Conservation (phyloP, 192 early-diverging fungal genomes). For the Podila verticillata region DNA sequence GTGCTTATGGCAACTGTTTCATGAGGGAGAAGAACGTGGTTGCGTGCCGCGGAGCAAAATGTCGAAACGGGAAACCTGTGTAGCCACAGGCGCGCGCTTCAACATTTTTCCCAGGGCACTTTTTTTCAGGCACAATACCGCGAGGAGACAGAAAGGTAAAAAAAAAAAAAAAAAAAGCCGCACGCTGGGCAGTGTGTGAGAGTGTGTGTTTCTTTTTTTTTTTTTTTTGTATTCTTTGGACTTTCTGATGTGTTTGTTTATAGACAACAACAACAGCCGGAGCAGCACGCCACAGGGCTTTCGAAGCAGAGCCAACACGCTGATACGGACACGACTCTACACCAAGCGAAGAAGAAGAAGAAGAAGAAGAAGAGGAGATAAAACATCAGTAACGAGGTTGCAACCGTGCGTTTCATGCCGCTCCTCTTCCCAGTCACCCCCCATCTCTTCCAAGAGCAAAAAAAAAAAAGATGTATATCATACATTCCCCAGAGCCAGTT, state of each 20-base stretch:
- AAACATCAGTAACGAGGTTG: neutral
- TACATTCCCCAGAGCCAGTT: slow-evolving; percentile 40
- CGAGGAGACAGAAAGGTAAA: neutral
- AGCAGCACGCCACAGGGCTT: slow-evolving; percentile 24
- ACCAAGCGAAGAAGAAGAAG: neutral
- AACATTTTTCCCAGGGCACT: neutral
- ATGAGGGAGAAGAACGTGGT: no score
- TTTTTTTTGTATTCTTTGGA: neutral
- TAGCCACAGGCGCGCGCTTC: no score
- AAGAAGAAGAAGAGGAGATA: neutral
- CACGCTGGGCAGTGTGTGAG: neutral
- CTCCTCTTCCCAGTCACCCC: neutral
- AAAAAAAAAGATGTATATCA: slow-evolving; percentile 2
- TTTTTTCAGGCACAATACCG: slow-evolving; percentile 6
- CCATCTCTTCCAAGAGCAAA: neutral
- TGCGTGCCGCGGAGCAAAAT: no score
- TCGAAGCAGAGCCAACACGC: slow-evolving; percentile 16
- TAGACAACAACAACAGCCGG: slow-evolving; percentile 15
- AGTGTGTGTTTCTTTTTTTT: neutral
- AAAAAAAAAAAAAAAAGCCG: slow-evolving; percentile 5
- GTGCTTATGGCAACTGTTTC: no score
- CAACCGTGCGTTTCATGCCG: no score
- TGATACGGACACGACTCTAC: neutral
- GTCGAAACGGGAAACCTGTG: no score
- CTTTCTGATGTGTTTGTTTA: neutral